Percentiles rank a stretch among this genome's conserved stretches.
phyloP scores from a whole-genome alignment of 345 rosid species.

The Viola odorata region DNA sequence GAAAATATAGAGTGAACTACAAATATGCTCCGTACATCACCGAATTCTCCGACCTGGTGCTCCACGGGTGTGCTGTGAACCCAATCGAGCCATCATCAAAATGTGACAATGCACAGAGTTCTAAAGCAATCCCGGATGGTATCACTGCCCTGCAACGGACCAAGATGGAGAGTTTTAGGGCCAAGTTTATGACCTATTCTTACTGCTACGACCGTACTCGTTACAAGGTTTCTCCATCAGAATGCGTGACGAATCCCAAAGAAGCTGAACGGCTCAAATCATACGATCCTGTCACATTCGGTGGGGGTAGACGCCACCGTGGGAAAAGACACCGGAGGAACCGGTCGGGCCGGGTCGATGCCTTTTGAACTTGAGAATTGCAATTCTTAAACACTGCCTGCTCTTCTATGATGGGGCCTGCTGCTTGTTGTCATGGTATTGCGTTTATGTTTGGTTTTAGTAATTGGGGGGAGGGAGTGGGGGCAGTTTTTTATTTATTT shows the following conservation, averaged over 20 bases:
- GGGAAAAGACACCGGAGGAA: conserved; percentile 25
- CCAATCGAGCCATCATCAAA: conserved; percentile 52
- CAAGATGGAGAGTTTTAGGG: conserved; percentile 62
- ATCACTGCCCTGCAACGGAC: conserved; percentile 41
- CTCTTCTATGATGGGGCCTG: neutral
- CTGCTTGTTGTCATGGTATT: conserved; percentile 2
- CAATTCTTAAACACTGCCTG: too few species aligned
- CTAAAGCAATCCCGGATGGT: conserved; percentile 28
- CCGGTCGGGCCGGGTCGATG: conserved; percentile 21
- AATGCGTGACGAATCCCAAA: conserved; percentile 52
- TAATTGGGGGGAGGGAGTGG: conserved; percentile 6
- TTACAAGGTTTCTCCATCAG: conserved; percentile 58
- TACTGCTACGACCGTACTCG: conserved; percentile 82
- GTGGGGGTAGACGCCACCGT: conserved; percentile 27
- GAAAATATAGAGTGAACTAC: conserved; percentile 88
- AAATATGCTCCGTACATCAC: conserved; percentile 82
- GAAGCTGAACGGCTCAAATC: conserved; percentile 58
- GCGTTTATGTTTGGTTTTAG: conserved; percentile 13
- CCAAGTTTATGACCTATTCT: conserved; percentile 81
- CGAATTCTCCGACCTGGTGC: conserved; percentile 56
- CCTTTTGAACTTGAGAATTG: conserved; percentile 15
- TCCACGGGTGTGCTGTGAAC: conserved; percentile 84
- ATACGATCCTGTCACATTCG: conserved; percentile 81
- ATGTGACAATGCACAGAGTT: conserved; percentile 43
- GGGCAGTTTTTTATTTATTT: neutral